phyloP scores from a whole-genome alignment of 768 basidiomycete species.

The Russula sp. region DNA sequence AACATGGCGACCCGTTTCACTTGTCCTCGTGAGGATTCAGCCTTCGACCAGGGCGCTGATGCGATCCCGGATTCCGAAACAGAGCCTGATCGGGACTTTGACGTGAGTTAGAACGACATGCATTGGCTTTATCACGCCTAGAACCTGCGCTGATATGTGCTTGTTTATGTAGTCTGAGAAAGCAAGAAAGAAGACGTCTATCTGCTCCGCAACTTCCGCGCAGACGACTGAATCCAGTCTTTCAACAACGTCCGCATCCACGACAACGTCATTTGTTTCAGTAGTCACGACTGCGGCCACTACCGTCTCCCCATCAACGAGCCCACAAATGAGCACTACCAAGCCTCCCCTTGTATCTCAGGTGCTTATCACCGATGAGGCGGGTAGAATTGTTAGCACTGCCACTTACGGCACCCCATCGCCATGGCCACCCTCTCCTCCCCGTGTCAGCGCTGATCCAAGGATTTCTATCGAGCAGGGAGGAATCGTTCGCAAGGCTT shows the following conservation, averaged over 20 bases:
- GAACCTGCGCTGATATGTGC: conserved; percentile 1
- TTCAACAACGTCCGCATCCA: conserved; percentile 18
- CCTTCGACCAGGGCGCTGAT: conserved; percentile 15
- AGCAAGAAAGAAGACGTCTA: conserved; percentile 26
- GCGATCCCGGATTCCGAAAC: conserved; percentile 27
- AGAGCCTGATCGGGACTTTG: conserved; percentile 27
- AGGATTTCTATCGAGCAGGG: conserved; percentile 12
- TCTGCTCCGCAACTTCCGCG: conserved; percentile 19
- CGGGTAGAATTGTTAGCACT: conserved; percentile 1
- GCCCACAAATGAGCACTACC: conserved; percentile 1
- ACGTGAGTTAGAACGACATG: conserved; percentile 17
- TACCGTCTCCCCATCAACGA: conserved; percentile 21
- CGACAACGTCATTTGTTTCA: conserved; percentile 21
- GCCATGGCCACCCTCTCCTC: background rate
- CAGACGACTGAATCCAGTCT: conserved; percentile 12
- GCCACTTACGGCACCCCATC: conserved; percentile 2
- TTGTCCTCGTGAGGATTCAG: conserved; percentile 1
- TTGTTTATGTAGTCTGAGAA: conserved; percentile 16
- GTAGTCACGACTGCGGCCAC: conserved; percentile 24
- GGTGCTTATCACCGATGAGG: conserved; percentile 19
- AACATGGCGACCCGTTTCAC: conserved; percentile 2
- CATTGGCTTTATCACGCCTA: background rate
- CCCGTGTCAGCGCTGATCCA: background rate
- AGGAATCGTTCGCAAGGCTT: background rate
- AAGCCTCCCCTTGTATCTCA: conserved; percentile 7